A percentile compares a stretch with the other conserved stretches of the same genome.
These are phyloP conservation scores for Naganishia kalamii DNA, from an alignment of 768 basidiomycete species.

Conservation along the genomic window DNA sequence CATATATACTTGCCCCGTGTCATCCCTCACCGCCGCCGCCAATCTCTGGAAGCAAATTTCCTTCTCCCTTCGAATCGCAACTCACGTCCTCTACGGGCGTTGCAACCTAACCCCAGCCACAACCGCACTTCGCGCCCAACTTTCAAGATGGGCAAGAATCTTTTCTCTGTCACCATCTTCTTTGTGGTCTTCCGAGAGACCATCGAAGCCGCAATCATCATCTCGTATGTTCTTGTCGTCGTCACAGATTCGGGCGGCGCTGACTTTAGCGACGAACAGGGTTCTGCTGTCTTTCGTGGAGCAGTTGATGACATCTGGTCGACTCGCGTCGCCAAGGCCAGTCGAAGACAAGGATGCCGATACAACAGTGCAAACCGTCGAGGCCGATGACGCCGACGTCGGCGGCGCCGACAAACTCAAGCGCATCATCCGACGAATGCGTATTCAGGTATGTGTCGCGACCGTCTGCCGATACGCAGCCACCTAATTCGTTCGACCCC, in stretches of 20 bases:
- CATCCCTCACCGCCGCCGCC: neutral
- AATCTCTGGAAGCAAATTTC: neutral
- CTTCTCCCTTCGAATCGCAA: neutral
- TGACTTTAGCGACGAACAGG: neutral
- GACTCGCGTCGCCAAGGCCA: too few species aligned
- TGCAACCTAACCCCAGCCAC: neutral
- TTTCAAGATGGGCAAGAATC: slow-evolving; percentile 58
- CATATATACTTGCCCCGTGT: neutral
- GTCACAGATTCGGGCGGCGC: neutral
- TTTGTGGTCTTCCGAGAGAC: slow-evolving; percentile 96
- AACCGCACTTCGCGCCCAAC: neutral
- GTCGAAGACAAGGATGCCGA: too few species aligned
- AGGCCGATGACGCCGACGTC: neutral
- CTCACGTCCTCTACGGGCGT: neutral
- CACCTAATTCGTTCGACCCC: neutral
- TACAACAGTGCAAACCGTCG: neutral
- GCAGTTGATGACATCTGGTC: slow-evolving; percentile 52
- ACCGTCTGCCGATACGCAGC: neutral
- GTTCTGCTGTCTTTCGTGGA: slow-evolving; percentile 87
- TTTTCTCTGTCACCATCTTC: slow-evolving; percentile 88
- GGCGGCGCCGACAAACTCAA: slow-evolving; percentile 17
- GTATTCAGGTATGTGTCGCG: slow-evolving; percentile 43
- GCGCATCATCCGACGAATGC: slow-evolving; percentile 55
- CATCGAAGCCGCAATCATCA: slow-evolving; percentile 83
- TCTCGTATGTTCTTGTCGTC: slow-evolving; percentile 51